These are phyloP conservation scores for Colletotrichum orchidophilum DNA, from an alignment of 2,329 filamentous ascomycete species.

Conservation along the genomic window DNA sequence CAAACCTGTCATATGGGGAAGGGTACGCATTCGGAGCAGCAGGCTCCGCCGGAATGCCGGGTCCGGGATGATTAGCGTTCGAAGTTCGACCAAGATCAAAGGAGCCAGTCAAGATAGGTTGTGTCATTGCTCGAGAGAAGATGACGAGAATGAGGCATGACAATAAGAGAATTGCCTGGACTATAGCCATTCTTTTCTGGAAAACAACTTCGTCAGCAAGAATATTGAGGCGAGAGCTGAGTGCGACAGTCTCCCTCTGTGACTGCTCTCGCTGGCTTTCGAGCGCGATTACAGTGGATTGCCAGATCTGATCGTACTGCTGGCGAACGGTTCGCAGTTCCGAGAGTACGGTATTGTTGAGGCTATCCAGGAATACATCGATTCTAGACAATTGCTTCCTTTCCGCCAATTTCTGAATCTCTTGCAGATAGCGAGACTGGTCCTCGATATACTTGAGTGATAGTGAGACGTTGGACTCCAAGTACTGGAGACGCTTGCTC, in stretches of 20 bases:
- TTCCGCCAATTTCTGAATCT: conserved; percentile 87
- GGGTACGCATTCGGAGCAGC: background rate
- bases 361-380: conserved; percentile 78
- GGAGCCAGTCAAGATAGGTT: conserved; percentile 21
- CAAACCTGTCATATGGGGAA: conserved; percentile 16
- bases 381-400: conserved; percentile 88
- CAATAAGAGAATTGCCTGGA: conserved; percentile 87
- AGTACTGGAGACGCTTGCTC: conserved; percentile 88
- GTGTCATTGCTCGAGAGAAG: conserved; percentile 61
- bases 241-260: conserved; percentile 82
- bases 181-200: conserved; percentile 90
- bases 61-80: conserved; percentile 4
- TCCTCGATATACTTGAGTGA: conserved; percentile 97
- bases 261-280: conserved; percentile 89
- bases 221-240: conserved; percentile 82
- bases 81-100: conserved; percentile 15
- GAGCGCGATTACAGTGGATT: conserved; percentile 90
- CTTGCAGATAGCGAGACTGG: conserved; percentile 88
- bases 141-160: conserved; percentile 89
- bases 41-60: background rate
- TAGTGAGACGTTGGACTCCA: conserved; percentile 92
- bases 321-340: conserved; percentile 82
- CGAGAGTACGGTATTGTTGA: conserved; percentile 88
- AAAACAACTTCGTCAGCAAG: conserved; percentile 92
- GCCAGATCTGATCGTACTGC: conserved; percentile 97